A percentile compares a stretch with the other conserved stretches of the same genome.
Conservation (phyloP, 1,139 yeast species). For the Yamadazyma aaseri region DNA sequence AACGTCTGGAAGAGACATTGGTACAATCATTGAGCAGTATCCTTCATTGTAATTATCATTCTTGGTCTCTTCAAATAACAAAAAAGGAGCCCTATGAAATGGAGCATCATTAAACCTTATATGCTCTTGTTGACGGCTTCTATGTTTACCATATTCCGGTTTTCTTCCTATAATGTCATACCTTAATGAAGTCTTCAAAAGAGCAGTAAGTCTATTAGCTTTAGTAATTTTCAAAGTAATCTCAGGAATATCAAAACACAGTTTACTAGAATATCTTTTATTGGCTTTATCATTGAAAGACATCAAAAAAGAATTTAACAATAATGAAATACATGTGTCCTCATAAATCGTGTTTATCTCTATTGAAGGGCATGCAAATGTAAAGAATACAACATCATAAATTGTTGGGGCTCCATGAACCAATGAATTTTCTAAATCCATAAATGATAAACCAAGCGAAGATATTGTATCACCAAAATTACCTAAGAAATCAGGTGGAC, state of each 20-base stretch:
- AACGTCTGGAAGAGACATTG: constrained; percentile 63
- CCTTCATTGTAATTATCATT: constrained; percentile 45
- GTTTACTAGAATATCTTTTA: constrained; percentile 56
- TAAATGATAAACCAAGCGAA: constrained; percentile 60
- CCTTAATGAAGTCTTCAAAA: constrained; percentile 53
- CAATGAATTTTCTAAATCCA: constrained; percentile 74
- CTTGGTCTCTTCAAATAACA: constrained; percentile 52
- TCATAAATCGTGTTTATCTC: constrained; percentile 24
- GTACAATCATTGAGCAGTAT: constrained; percentile 55
- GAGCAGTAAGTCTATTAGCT: constrained; percentile 22
- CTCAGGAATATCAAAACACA: constrained; percentile 51
- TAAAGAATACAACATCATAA: constrained; percentile 67
- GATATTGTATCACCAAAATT: constrained; percentile 43
- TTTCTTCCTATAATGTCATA: constrained; percentile 62
- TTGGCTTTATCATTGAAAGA: constrained; percentile 71
- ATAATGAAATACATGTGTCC: constrained; percentile 14
- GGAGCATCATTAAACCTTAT: constrained; percentile 76
- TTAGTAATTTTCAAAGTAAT: constrained; percentile 34
- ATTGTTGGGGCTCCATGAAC: constrained; percentile 54
- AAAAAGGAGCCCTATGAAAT: constrained; percentile 73
- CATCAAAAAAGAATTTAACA: constrained; percentile 40
- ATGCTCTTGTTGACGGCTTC: constrained; percentile 61
- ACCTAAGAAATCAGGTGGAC: constrained; percentile 48
- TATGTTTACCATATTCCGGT: constrained; percentile 44
- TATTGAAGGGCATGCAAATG: constrained; percentile 43